phyloP scores from a whole-genome alignment of 164 flowering plant genomes.

The Vitis rotundifolia region DNA sequence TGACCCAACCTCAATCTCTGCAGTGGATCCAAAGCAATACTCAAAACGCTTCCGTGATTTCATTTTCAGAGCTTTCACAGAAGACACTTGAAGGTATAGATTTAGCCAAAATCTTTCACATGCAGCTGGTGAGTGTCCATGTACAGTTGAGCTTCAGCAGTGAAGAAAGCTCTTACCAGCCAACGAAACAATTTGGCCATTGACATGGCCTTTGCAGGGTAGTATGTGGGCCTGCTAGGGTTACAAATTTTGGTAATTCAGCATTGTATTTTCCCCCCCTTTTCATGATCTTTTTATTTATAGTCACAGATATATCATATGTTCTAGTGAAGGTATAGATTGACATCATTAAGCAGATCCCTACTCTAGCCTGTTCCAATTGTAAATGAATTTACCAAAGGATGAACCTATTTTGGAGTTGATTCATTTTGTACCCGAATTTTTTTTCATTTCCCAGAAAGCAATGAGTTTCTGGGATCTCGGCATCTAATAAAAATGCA shows the following conservation, averaged over 20 bases:
- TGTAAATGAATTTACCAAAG: constrained; percentile 20
- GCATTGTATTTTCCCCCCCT: not conserved
- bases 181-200: not conserved
- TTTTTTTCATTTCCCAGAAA: constrained; percentile 15
- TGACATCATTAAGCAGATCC: constrained; percentile 4
- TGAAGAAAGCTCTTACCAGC: not conserved
- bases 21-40: constrained; percentile 53
- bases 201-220: not conserved
- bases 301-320: constrained; percentile 4
- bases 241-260: not conserved
- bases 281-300: constrained; percentile 5
- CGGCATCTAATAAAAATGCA: constrained; percentile 7
- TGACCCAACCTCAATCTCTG: constrained; percentile 49
- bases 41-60: constrained; percentile 47
- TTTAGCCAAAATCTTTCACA: constrained; percentile 1
- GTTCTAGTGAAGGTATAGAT: constrained; percentile 6
- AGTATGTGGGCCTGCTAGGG: not conserved
- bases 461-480: constrained; percentile 8
- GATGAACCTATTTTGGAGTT: constrained; percentile 8
- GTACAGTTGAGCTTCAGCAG: not conserved
- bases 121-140: constrained; percentile 11
- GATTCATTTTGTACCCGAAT: constrained; percentile 22
- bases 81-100: constrained; percentile 27
- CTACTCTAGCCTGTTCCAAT: constrained; percentile 11
- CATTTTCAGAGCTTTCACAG: constrained; percentile 39